Evolutionary conservation across 1,284 basidiomycete species (phyloP).

Genomic region (Austropuccinia psidii): DNA sequence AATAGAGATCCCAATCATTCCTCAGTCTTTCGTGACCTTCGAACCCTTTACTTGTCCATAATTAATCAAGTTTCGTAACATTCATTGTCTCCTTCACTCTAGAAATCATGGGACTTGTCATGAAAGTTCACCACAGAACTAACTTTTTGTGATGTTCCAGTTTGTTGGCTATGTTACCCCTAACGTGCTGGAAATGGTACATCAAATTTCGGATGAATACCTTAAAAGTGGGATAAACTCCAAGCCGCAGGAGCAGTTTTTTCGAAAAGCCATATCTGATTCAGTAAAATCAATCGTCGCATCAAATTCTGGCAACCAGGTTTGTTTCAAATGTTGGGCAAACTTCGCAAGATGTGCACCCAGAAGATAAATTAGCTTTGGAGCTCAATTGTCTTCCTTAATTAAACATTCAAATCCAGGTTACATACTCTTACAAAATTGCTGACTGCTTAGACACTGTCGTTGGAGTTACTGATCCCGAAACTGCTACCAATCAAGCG

Average conservation of each 20-base stretch:
- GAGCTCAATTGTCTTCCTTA: too few relatives aligned
- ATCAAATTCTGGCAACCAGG: constrained; percentile 35
- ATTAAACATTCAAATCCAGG: not conserved
- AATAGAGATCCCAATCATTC: constrained; percentile 6
- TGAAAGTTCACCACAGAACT: not conserved
- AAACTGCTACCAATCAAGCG: constrained; percentile 25
- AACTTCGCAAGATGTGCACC: not conserved
- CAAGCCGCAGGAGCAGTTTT: constrained; percentile 21
- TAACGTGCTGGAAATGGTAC: constrained; percentile 23
- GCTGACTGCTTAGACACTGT: constrained; percentile 35
- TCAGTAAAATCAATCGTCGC: constrained; percentile 24
- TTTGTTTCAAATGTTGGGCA: not conserved
- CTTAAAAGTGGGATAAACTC: not conserved
- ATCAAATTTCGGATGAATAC: constrained; percentile 25
- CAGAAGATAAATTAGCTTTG: not conserved
- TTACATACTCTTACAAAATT: constrained; percentile 28
- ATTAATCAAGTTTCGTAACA: constrained; percentile 17
- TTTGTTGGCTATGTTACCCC: constrained; percentile 34
- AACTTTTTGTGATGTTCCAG: not conserved
- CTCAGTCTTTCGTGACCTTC: constrained; percentile 26
- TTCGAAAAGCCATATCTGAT: constrained; percentile 12
- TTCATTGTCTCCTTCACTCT: not conserved
- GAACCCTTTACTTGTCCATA: constrained; percentile 27
- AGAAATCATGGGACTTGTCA: not conserved
- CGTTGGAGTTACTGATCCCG: constrained; percentile 21